These are phyloP conservation scores for Trichoderma sp. DNA, from an alignment of 2,329 filamentous ascomycete species.

Conservation along the genomic window DNA sequence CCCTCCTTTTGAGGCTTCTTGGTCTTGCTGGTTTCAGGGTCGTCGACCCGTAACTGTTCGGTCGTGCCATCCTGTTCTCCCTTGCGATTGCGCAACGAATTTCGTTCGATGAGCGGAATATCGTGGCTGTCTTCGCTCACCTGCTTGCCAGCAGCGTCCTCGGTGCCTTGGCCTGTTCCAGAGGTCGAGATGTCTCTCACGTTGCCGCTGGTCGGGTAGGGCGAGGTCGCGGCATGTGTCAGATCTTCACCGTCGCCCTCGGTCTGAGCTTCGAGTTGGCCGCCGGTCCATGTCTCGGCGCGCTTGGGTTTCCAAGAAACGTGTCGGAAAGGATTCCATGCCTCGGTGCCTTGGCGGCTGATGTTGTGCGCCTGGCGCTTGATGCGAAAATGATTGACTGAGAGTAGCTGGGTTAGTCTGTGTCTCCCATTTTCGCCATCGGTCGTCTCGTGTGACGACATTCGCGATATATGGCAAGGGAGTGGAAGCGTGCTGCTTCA, in stretches of 20 bases:
- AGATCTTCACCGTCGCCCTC: conserved; percentile 33
- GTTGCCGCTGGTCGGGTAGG: conserved; percentile 23
- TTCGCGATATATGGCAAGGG: conserved; percentile 4
- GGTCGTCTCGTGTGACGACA: conserved; percentile 14
- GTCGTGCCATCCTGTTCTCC: conserved; percentile 27
- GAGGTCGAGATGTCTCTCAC: conserved; percentile 27
- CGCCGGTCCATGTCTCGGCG: conserved; percentile 36
- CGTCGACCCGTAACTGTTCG: conserved; percentile 22
- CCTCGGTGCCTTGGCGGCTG: conserved; percentile 38
- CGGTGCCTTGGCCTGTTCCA: conserved; percentile 27
- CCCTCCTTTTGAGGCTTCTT: conserved; percentile 39
- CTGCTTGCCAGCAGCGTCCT: conserved; percentile 25
- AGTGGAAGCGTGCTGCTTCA: conserved; percentile 16
- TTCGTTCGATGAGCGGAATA: conserved; percentile 23
- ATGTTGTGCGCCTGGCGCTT: conserved; percentile 45
- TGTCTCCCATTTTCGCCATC: neutral
- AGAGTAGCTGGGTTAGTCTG: conserved; percentile 17
- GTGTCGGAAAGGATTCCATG: conserved; percentile 46
- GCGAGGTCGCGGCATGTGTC: conserved; percentile 36
- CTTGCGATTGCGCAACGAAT: conserved; percentile 34
- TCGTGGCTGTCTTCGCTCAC: conserved; percentile 23
- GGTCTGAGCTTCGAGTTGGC: conserved; percentile 33
- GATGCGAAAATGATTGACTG: conserved; percentile 47
- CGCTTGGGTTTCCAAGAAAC: conserved; percentile 30
- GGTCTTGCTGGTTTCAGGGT: conserved; percentile 33